Percentiles rank a stretch among this genome's conserved stretches.
Conservation (phyloP, 768 basidiomycete genomes). For the Pleurotus djamor region DNA sequence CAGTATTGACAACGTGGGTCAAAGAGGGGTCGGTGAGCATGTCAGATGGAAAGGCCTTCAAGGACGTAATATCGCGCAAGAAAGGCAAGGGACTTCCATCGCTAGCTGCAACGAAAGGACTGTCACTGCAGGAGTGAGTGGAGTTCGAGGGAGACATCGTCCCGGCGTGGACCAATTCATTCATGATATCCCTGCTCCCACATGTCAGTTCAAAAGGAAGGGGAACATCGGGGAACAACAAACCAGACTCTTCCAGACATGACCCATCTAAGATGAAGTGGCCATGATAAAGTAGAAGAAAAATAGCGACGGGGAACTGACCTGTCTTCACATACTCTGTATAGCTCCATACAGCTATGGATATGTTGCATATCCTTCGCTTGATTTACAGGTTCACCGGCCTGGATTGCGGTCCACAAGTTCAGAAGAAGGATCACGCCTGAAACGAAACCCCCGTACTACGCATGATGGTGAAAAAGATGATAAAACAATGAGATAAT, state of each 20-base stretch:
- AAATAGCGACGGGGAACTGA: conserved; percentile 14
- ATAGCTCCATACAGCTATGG: conserved; percentile 53
- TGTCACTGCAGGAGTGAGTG: not conserved
- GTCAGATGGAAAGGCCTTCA: too few relatives aligned
- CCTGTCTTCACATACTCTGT: conserved; percentile 39
- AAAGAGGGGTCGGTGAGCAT: too few relatives aligned
- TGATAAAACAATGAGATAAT: too few relatives aligned
- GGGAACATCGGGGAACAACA: not conserved
- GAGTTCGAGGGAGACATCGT: not conserved
- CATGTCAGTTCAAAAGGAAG: not conserved
- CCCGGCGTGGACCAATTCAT: not conserved
- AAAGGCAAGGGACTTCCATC: not conserved
- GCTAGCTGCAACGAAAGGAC: not conserved
- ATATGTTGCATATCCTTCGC: conserved; percentile 57
- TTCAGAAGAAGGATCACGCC: conserved; percentile 61
- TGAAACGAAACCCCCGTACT: conserved; percentile 33
- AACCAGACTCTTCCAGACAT: conserved; percentile 39
- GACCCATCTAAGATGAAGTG: conserved; percentile 28
- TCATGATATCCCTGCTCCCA: not conserved
- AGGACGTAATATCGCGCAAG: not conserved
- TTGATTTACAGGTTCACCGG: conserved; percentile 43
- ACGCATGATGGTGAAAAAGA: not conserved
- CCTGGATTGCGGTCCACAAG: conserved; percentile 59
- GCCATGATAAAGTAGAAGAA: not conserved
- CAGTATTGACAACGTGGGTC: too few relatives aligned